Evolutionary conservation across 345 rosid genomes (phyloP).

Genomic region (Eucalyptus polybractea): DNA sequence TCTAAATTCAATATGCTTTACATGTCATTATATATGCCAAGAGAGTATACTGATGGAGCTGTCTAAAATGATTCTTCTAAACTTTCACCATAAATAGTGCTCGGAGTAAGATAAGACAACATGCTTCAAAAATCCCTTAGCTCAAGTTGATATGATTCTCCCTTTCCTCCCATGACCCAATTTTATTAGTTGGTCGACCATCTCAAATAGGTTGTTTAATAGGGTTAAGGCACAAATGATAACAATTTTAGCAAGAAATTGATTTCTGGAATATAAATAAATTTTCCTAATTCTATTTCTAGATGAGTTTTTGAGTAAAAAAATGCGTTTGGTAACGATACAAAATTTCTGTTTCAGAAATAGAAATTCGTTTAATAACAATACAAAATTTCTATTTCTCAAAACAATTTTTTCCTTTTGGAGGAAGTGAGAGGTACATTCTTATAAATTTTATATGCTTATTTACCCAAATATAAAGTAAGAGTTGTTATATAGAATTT

Average conservation of each 20-base stretch:
- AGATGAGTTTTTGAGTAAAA: too few species aligned
- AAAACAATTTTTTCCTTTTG: too few species aligned
- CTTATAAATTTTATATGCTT: too few species aligned
- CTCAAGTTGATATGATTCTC: not conserved
- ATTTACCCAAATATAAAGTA: too few species aligned
- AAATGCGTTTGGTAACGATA: too few species aligned
- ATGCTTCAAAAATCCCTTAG: not conserved
- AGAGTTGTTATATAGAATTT: too few species aligned
- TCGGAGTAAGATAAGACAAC: not conserved
- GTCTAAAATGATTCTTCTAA: not conserved
- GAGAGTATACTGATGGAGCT: not conserved
- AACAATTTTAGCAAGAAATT: rapidly evolving
- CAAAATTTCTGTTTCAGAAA: too few species aligned
- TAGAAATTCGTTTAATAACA: too few species aligned
- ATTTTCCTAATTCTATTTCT: too few species aligned
- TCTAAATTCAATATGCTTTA: not conserved
- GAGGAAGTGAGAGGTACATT: too few species aligned
- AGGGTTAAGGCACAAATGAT: not conserved
- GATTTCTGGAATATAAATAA: too few species aligned
- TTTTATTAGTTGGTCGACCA: not conserved
- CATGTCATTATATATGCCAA: not conserved
- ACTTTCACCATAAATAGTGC: not conserved
- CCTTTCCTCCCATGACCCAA: not conserved
- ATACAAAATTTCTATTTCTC: too few species aligned
- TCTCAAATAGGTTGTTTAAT: not conserved